These are phyloP conservation scores for Ceratocystis cubensis DNA, from an alignment of 2,329 filamentous ascomycete species.

Conservation along the genomic window DNA sequence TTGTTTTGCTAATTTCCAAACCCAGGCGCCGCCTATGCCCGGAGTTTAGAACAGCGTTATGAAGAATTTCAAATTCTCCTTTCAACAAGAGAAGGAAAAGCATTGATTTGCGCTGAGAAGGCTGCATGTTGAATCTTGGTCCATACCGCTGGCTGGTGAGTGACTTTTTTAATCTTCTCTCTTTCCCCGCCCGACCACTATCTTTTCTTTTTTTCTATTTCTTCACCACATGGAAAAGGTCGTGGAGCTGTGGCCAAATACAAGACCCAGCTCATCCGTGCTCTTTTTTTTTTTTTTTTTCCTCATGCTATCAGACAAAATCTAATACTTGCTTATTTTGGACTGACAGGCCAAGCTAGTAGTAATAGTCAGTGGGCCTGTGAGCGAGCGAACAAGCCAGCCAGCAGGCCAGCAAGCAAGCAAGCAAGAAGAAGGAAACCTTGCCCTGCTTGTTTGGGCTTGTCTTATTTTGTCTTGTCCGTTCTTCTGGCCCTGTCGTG, in stretches of 20 bases:
- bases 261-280: neutral
- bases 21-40: neutral
- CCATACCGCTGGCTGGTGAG: no score
- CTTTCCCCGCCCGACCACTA: no score
- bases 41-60: no score
- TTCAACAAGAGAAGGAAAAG: neutral
- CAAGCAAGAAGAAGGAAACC: neutral
- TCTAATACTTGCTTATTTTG: neutral
- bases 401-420: neutral
- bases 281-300: neutral
- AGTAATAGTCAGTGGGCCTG: neutral
- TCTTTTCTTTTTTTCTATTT: no score
- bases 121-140: no score
- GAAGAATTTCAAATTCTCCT: neutral
- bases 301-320: conserved; percentile 6
- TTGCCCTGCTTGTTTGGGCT: neutral
- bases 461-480: neutral
- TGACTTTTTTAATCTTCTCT: no score
- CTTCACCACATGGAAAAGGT: no score
- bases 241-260: neutral
- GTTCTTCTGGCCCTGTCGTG: neutral
- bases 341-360: neutral
- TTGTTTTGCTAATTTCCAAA: neutral
- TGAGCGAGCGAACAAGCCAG: neutral
- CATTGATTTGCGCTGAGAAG: no score